Evolutionary conservation across 2,329 filamentous ascomycete genomes (phyloP), one percentile per base, ranked within the genome.

Genomic region (Madurella mycetomatis): DNA sequence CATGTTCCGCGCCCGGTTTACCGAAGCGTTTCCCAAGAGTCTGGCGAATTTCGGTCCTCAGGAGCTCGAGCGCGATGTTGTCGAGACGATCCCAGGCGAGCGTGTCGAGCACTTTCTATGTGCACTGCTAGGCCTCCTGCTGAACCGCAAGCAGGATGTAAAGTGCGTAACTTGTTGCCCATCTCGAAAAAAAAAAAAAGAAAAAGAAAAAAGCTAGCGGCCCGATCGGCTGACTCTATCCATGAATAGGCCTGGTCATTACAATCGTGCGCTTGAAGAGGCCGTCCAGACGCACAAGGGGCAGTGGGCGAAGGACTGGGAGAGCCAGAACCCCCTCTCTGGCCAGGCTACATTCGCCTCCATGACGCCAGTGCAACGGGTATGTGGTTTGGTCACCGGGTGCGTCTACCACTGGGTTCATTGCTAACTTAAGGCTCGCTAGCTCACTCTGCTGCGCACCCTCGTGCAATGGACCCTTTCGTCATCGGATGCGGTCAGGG

Each of bases 71-170:
- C 81, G 82, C 70, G 94, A 94, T 49, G 82, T 96, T 49, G 83
- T 86, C 57, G 89, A 92, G 68, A 74, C 80, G 47, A 74, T 86
- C 18, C 92, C 92, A 2, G 90, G 91, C 64, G 86, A 95, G 66
- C 86, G 92, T 67, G 86, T 89, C 45, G 92, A 97, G 75, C 82
- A 86, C 63, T 84, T 99, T 55, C 78, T 99, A 25, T 99, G 95
- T 76, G 91, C 91, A 59, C 74, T 99, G 61, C 77, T 99, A 43
- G 86, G 88, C 32, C 78, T 99, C 64, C 83, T 96, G 52, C 79
- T 99, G 66, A 99, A 99, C 72, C 86, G 94, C 71, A 97, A 99
- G 78, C 96, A 99, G 70, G 92, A 96, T 74, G 89, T 97, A 69
- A 96, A 99, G 94, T 97, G 83, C 73, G 90, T 59, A 17, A n/a